A percentile compares a stretch with the other conserved stretches of the same genome.
Conservation (phyloP, 495 filamentous ascomycete species). For the Patellaria atrata region DNA sequence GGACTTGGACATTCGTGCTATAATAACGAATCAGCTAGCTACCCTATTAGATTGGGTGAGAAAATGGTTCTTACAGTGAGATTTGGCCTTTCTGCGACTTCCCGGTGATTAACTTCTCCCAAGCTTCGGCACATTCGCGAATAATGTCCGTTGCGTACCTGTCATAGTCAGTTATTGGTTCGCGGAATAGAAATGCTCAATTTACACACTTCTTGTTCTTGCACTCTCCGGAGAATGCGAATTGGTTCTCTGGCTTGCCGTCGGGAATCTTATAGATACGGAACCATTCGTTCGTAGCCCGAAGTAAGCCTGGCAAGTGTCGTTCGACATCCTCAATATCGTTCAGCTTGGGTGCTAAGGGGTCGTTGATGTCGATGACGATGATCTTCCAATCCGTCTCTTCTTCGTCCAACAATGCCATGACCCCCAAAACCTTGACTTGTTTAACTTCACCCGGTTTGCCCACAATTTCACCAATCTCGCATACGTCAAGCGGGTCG, state of each 20-base stretch:
- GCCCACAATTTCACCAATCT: constrained; percentile 95
- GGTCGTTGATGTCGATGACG: constrained; percentile 96
- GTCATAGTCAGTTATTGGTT: neutral
- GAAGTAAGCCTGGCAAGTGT: constrained; percentile 88
- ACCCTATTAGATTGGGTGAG: neutral
- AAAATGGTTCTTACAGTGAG: constrained; percentile 50
- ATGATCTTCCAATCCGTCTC: constrained; percentile 99
- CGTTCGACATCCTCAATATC: constrained; percentile 98
- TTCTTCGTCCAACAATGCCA: constrained; percentile 97
- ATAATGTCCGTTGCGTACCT: constrained; percentile 89
- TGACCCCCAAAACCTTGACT: constrained; percentile 97
- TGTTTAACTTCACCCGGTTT: constrained; percentile 95
- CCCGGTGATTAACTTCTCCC: constrained; percentile 88
- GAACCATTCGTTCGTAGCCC: constrained; percentile 99
- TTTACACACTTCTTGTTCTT: constrained; percentile 97
- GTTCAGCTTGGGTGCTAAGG: constrained; percentile 88
- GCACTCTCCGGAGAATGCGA: constrained; percentile 99
- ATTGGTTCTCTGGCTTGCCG: constrained; percentile 99
- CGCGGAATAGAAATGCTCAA: constrained; percentile 3
- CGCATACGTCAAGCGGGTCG: constrained; percentile 97
- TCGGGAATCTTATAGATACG: constrained; percentile 99
- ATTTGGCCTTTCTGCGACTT: constrained; percentile 64
- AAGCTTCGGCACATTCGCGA: constrained; percentile 89
- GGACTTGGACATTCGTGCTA: constrained; percentile 67
- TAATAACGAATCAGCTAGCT: constrained; percentile 24